phyloP scores from a whole-genome alignment of 1,284 basidiomycete genomes.

The Sphaerobolus stellatus region DNA sequence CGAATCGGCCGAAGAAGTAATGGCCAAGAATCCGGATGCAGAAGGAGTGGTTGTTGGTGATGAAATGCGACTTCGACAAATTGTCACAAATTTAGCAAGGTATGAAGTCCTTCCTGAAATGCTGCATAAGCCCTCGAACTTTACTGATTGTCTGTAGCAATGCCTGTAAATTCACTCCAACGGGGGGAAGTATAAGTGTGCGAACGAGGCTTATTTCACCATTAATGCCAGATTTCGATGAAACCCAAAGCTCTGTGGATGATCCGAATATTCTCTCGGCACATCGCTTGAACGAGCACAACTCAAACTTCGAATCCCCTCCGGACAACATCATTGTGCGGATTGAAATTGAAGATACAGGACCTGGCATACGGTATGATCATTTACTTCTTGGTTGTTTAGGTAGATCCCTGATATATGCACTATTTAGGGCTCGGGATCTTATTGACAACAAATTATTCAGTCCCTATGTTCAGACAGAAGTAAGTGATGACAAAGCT shows the following conservation, averaged over 20 bases:
- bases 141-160: conserved; percentile 19
- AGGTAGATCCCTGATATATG: not conserved
- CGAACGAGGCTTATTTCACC: conserved; percentile 59
- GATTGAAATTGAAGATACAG: conserved; percentile 81
- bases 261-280: conserved; percentile 36
- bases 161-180: conserved; percentile 65
- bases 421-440: conserved; percentile 46
- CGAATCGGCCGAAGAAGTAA: conserved; percentile 39
- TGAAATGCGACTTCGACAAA: conserved; percentile 77
- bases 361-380: conserved; percentile 61
- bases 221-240: not conserved
- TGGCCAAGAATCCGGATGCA: conserved; percentile 46
- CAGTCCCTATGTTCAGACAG: conserved; percentile 34
- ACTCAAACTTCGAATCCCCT: conserved; percentile 37
- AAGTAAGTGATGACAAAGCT: conserved; percentile 20
- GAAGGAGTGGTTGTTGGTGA: conserved; percentile 75
- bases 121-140: not conserved
- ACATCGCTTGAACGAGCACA: conserved; percentile 50
- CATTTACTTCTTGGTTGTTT: not conserved
- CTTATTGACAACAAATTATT: conserved; percentile 75
- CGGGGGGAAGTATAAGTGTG: conserved; percentile 66
- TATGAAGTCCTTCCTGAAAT: conserved; percentile 27
- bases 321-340: conserved; percentile 69
- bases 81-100: conserved; percentile 77
- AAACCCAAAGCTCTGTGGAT: not conserved